phyloP scores from a whole-genome alignment of 371 early-diverging fungal genomes.

The Thermomucor indicae-seudaticae region DNA sequence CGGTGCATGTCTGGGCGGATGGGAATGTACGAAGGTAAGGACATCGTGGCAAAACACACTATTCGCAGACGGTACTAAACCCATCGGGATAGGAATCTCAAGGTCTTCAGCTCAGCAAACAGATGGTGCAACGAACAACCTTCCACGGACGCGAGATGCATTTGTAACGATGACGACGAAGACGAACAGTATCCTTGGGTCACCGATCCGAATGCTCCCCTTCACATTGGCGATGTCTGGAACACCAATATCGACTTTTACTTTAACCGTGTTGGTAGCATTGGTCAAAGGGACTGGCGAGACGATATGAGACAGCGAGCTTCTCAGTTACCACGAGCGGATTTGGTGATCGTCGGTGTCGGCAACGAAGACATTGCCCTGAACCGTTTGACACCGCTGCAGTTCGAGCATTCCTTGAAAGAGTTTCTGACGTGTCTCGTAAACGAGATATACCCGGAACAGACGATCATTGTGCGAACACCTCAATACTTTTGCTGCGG shows the following conservation, averaged over 20 bases:
- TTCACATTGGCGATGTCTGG: slow-evolving; percentile 6
- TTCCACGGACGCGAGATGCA: too few relatives aligned
- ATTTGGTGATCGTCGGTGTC: slow-evolving; percentile 23
- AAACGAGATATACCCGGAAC: slow-evolving; percentile 15
- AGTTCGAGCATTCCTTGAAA: slow-evolving; percentile 19
- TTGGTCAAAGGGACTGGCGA: slow-evolving; percentile 15
- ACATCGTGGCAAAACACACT: too few relatives aligned
- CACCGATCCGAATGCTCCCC: slow-evolving; percentile 2
- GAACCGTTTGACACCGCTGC: slow-evolving; percentile 15
- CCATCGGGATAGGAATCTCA: slow-evolving; percentile 2
- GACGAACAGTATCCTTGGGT: slow-evolving; percentile 7
- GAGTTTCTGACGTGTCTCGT: slow-evolving; percentile 10
- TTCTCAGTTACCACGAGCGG: slow-evolving; percentile 18
- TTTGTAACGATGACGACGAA: slow-evolving; percentile 17
- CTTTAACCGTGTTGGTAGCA: slow-evolving; percentile 16
- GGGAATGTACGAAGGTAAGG: slow-evolving; percentile 20
- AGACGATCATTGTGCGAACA: slow-evolving; percentile 26
- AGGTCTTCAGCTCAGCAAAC: not conserved
- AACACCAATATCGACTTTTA: slow-evolving; percentile 10
- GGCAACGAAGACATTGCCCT: slow-evolving; percentile 26
- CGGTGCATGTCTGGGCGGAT: slow-evolving; percentile 34
- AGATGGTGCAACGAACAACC: not conserved
- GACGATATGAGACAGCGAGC: slow-evolving; percentile 5
- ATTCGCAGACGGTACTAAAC: too few relatives aligned
- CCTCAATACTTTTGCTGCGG: slow-evolving; percentile 22